Evolutionary conservation across 78 protist genomes (phyloP).

Genomic region (slime mould (Dictyostelium discoideum)): dicty_2.7 NC_007090.3:585501-586000

Average conservation of each 20-base stretch:
- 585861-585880: constrained; percentile 51
- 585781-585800: background rate
- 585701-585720: no score
- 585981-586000: constrained; percentile 74
- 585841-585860: background rate
- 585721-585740: no score
- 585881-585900: constrained; percentile 80
- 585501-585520: no score
- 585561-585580: no score
- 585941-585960: background rate
- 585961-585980: background rate
- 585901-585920: background rate
- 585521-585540: no score
- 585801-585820: background rate
- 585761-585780: background rate
- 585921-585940: background rate
- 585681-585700: no score
- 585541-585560: no score
- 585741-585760: background rate
- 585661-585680: no score
- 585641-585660: no score
- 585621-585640: no score
- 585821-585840: background rate
- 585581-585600: no score
- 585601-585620: no score